These are phyloP conservation scores for Metschnikowia dekortorum DNA, from an alignment of 805 yeast species.

Conservation along the genomic window DNA sequence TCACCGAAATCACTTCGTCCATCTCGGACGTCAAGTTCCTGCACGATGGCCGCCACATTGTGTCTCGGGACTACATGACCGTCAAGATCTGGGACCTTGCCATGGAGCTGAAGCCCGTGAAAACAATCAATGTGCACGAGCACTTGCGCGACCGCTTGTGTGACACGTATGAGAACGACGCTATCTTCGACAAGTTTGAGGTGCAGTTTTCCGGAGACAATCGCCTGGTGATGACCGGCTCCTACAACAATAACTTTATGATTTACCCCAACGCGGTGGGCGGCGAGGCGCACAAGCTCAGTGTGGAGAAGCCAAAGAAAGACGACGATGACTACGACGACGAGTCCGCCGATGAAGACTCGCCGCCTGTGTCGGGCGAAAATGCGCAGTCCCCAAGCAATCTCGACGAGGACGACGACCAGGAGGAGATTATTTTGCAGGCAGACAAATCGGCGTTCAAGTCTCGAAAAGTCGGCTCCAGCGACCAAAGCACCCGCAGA, in stretches of 20 bases:
- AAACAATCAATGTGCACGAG: slow-evolving; percentile 93
- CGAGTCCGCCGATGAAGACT: slow-evolving; percentile 28
- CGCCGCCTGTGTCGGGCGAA: slow-evolving; percentile 23
- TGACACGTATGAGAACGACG: slow-evolving; percentile 97
- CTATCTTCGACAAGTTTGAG: slow-evolving; percentile 97
- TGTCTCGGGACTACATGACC: slow-evolving; percentile 95
- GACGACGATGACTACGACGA: slow-evolving; percentile 40
- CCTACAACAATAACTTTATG: slow-evolving; percentile 95
- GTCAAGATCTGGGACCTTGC: slow-evolving; percentile 97
- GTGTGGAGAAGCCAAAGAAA: slow-evolving; percentile 7
- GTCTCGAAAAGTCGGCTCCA: slow-evolving; percentile 55
- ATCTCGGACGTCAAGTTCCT: slow-evolving; percentile 92
- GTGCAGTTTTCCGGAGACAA: slow-evolving; percentile 93
- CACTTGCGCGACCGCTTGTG: slow-evolving; percentile 88
- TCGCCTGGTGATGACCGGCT: slow-evolving; percentile 90
- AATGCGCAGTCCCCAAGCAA: slow-evolving; percentile 33
- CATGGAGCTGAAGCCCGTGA: slow-evolving; percentile 93
- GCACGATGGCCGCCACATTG: slow-evolving; percentile 88
- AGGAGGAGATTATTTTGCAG: slow-evolving; percentile 72
- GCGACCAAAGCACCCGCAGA: slow-evolving; percentile 40
- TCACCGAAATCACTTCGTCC: slow-evolving; percentile 93
- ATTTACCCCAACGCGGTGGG: slow-evolving; percentile 82
- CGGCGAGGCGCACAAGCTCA: slow-evolving; percentile 1
- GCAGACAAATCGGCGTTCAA: slow-evolving; percentile 98
- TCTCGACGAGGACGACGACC: slow-evolving; percentile 32